phyloP scores from a whole-genome alignment of 1,139 yeast genomes.

The Geotrichum siamense region DNA sequence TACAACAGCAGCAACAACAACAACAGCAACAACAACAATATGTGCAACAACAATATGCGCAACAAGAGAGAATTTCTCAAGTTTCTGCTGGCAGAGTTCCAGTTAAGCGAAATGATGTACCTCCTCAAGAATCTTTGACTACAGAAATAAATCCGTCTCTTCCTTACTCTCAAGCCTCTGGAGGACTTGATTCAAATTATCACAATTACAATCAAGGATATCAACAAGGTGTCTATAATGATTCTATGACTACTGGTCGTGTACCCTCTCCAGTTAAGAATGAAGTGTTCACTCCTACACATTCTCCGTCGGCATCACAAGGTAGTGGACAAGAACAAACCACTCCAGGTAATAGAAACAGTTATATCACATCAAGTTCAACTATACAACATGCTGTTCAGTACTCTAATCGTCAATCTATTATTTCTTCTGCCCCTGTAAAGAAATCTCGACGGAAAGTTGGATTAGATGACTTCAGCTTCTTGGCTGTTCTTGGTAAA shows the following conservation, averaged over 20 bases:
- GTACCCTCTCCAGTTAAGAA: slow-evolving; percentile 1
- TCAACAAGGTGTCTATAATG: slow-evolving; percentile 6
- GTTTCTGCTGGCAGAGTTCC: slow-evolving; percentile 13
- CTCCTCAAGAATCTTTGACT: slow-evolving; percentile 4
- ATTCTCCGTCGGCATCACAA: slow-evolving; percentile 9
- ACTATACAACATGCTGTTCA: neutral
- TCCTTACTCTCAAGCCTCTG: neutral
- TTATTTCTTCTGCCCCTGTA: slow-evolving; percentile 8
- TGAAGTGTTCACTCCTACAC: slow-evolving; percentile 5
- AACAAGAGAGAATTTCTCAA: slow-evolving; percentile 5
- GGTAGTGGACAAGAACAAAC: neutral
- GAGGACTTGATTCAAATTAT: neutral
- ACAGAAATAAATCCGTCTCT: slow-evolving; percentile 1
- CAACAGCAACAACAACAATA: neutral
- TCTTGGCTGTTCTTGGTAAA: slow-evolving; percentile 89
- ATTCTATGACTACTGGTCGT: slow-evolving; percentile 6
- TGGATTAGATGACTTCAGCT: slow-evolving; percentile 90
- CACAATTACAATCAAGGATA: neutral
- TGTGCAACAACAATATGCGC: neutral
- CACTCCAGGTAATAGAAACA: slow-evolving; percentile 3
- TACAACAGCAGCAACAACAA: neutral
- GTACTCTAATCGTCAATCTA: slow-evolving; percentile 6
- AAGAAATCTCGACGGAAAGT: slow-evolving; percentile 48
- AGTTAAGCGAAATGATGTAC: slow-evolving; percentile 18
- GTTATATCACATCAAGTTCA: slow-evolving; percentile 2